Evolutionary conservation across 768 basidiomycete species (phyloP).

Genomic region (Calocybe indica): DNA sequence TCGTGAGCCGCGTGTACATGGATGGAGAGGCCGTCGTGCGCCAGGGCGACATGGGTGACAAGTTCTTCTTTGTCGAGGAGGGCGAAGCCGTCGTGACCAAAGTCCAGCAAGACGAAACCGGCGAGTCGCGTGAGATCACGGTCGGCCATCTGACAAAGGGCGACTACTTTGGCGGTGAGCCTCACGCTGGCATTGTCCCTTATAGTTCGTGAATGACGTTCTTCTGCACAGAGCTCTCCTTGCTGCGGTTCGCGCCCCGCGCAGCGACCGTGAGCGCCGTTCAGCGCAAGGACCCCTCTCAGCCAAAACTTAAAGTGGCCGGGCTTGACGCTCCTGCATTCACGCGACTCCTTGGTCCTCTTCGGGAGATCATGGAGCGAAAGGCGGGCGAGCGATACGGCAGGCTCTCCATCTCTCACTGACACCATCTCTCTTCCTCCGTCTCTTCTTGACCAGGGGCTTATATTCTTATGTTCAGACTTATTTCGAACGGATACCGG

Average conservation of each 20-base stretch:
- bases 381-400: slow-evolving; percentile 71
- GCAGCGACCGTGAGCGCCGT: slow-evolving; percentile 95
- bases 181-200: slow-evolving; percentile 2
- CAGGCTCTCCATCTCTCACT: too few relatives aligned
- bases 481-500: too few relatives aligned
- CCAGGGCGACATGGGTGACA: slow-evolving; percentile 94
- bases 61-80: slow-evolving; percentile 96
- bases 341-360: slow-evolving; percentile 86
- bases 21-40: slow-evolving; percentile 86
- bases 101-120: slow-evolving; percentile 51
- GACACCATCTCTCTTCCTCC: too few relatives aligned
- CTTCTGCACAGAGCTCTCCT: slow-evolving; percentile 67
- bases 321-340: slow-evolving; percentile 92
- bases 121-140: slow-evolving; percentile 53
- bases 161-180: slow-evolving; percentile 95
- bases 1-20: slow-evolving; percentile 74
- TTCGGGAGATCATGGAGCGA: slow-evolving; percentile 90
- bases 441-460: too few relatives aligned
- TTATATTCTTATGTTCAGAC: too few relatives aligned
- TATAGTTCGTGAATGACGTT: neutral
- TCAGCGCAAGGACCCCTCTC: slow-evolving; percentile 36
- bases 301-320: slow-evolving; percentile 82
- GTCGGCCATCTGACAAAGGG: slow-evolving; percentile 82
- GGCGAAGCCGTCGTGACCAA: slow-evolving; percentile 89
- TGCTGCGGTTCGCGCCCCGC: slow-evolving; percentile 83